These are phyloP conservation scores for Trichaptum fuscoviolaceum DNA, from an alignment of 768 basidiomycete genomes.

Conservation along the genomic window DNA sequence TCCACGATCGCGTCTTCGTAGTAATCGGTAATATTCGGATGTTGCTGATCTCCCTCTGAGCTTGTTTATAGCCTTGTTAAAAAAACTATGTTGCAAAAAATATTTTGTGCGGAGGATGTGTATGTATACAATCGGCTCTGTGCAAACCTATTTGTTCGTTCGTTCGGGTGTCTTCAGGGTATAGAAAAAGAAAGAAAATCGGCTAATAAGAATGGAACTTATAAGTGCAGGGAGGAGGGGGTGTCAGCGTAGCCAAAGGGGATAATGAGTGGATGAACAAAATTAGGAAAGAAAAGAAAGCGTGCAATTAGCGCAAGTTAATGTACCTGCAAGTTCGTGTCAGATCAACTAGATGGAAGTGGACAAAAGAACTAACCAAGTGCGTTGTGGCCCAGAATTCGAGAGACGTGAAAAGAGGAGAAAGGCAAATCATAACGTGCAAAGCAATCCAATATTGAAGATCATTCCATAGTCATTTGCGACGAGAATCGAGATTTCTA, in stretches of 20 bases:
- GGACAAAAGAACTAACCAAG: background rate
- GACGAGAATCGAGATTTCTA: background rate
- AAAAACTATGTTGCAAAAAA: background rate
- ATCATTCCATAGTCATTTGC: too few relatives aligned
- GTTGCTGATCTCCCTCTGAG: too few relatives aligned
- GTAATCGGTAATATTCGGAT: too few relatives aligned
- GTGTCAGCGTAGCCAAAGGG: background rate
- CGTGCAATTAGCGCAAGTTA: background rate
- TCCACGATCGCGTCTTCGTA: too few relatives aligned
- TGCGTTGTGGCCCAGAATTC: background rate
- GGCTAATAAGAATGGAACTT: background rate
- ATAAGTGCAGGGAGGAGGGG: background rate
- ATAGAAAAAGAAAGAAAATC: background rate
- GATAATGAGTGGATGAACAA: background rate
- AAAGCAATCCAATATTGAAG: background rate
- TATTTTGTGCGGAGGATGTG: background rate
- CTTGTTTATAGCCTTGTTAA: too few relatives aligned
- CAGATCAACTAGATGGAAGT: background rate
- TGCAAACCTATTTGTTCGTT: slow-evolving; percentile 1
- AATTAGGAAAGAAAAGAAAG: background rate
- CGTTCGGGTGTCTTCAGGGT: background rate
- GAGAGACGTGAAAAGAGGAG: background rate
- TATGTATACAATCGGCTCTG: background rate
- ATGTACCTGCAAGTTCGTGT: background rate
- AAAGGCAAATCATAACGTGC: background rate